Evolutionary conservation across 2,329 filamentous ascomycete genomes (phyloP), one percentile per base, ranked within the genome.

Genomic region (Colletotrichum sp.): DNA sequence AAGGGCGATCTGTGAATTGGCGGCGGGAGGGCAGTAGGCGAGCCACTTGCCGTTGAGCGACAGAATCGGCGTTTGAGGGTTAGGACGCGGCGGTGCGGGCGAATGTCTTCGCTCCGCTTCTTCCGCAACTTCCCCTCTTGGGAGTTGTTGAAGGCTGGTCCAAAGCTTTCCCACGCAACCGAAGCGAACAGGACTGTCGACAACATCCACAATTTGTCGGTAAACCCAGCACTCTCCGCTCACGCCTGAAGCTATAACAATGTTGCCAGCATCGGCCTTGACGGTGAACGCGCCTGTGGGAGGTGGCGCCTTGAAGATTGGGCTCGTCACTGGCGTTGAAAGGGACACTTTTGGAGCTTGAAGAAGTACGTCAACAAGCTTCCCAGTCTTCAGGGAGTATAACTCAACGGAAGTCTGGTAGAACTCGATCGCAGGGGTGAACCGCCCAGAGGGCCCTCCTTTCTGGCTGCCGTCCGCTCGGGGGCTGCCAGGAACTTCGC

Each of bases 341-440:
- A 95, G 84, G 63, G 91, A 86, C 70, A 92, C 87, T 82, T 92
- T 88, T 66, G 94, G 90, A 59, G 93, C 92, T 80, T 93, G 91
- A 76, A 98, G 93, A 11, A 99, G 87, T 1, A 95, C 94, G 30
- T 93, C 91, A 71, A 98, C 85, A 71, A 92, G 91, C 77, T 91
- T 89, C 80, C 93, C 93, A n/a, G 93, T 95, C 79, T 91, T 92
- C 76, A 99, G 87, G 1, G 96, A 98, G 84, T 96, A 98, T 0
- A 99, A 88, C 79, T 98, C 95, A 8, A 98, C 95, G 1, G 94
- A 93, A 0, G 96, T 98, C 84, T 98, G 96, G 81, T 96, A 98
- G 63, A 90, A 89, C 66, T 91, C 90, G 75, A 93, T 87, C 7
- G 83, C 79, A 52, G 85, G 79, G 52, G 82, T 76, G 70, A 82